Evolutionary conservation across 2,329 filamentous ascomycete genomes (phyloP), one percentile per base, ranked within the genome.

Genomic region (Talaromyces funiculosus): DNA sequence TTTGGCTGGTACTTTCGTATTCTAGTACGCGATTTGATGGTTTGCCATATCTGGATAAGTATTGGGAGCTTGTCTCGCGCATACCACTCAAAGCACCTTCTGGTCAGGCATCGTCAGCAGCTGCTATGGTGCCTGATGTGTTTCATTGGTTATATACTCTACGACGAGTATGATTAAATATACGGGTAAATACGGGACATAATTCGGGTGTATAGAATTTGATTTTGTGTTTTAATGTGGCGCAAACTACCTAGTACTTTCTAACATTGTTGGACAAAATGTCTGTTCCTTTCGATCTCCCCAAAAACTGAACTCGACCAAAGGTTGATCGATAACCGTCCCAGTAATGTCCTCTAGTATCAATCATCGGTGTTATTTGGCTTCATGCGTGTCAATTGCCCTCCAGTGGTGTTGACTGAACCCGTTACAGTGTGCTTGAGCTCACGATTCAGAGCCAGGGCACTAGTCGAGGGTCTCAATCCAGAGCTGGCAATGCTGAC

Each of bases 81-180:
- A 70, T 64, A 6, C 62, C 71, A 3, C 29, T 74, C 24, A 70
- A 70, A 58, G 73, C 73, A 9, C 72, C 72, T 12, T 16, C 70
- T 7, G 73, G 72, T 2, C 51, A 65, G 33, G 63, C 57, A 8
- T 33, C 67, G 1, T 69, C 67, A n/a, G 64, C 70, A 0, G 64
- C 66, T 38, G 69, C 69, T 4, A 53, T 71, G 61, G 65, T 69
- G 4, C 72, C 73, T 0, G 67, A 73, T 12, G 66, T 74, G 5
- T 75, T 70, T 57, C 73, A 75, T 60, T 75, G 72, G 73, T 33
- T 73, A 12, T 74, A 75, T 65, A 64, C 70, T 3, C 55, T 75
- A 26, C 65, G 33, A 26, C 47, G 67, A 42, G 58, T 49, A 7
- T 61, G 45, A 61, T 51, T 3, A 29, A 22, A 16, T 18, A 37